A percentile compares a stretch with the other conserved stretches of the same genome.
Evolutionary conservation across 1,284 basidiomycete genomes (phyloP).

Genomic region (Malassezia brasiliensis): DNA sequence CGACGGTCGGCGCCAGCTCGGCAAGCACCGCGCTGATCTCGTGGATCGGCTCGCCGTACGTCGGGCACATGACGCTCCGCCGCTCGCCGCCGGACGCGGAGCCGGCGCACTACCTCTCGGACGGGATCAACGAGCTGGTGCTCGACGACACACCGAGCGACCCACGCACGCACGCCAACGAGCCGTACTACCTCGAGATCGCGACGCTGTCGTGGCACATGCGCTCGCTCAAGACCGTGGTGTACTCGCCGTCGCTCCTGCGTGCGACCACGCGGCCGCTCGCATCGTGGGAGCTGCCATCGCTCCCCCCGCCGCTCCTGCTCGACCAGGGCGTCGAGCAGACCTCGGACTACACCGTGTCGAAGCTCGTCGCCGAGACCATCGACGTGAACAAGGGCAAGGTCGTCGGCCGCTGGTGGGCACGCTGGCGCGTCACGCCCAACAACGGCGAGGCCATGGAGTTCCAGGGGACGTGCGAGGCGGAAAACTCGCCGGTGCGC

Average conservation of each 20-base stretch:
- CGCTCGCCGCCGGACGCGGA: neutral
- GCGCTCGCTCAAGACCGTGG: conserved; percentile 57
- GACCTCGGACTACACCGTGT: conserved; percentile 14
- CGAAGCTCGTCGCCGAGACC: conserved; percentile 34
- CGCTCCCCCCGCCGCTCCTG: conserved; percentile 17
- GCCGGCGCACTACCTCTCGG: conserved; percentile 15
- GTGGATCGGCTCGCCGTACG: conserved; percentile 60
- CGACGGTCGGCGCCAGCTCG: conserved; percentile 62
- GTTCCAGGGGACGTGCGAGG: conserved; percentile 19
- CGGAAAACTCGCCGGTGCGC: conserved; percentile 49
- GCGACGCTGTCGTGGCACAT: conserved; percentile 61
- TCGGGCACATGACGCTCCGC: conserved; percentile 50
- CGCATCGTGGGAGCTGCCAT: conserved; percentile 57
- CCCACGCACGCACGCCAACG: conserved; percentile 10
- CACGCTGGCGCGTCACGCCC: conserved; percentile 59
- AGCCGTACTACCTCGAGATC: conserved; percentile 54
- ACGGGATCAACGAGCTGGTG: conserved; percentile 1
- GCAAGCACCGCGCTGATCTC: conserved; percentile 65
- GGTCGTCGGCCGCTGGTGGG: conserved; percentile 65
- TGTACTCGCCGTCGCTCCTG: conserved; percentile 66
- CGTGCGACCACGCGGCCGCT: conserved; percentile 62
- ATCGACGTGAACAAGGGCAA: conserved; percentile 53
- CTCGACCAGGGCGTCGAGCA: neutral
- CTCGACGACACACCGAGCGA: conserved; percentile 17
- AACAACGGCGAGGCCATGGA: conserved; percentile 55